A percentile compares a stretch with the other conserved stretches of the same genome.
These are phyloP conservation scores for Boletus rubescentipes DNA, from an alignment of 768 basidiomycete genomes.

Conservation along the genomic window DNA sequence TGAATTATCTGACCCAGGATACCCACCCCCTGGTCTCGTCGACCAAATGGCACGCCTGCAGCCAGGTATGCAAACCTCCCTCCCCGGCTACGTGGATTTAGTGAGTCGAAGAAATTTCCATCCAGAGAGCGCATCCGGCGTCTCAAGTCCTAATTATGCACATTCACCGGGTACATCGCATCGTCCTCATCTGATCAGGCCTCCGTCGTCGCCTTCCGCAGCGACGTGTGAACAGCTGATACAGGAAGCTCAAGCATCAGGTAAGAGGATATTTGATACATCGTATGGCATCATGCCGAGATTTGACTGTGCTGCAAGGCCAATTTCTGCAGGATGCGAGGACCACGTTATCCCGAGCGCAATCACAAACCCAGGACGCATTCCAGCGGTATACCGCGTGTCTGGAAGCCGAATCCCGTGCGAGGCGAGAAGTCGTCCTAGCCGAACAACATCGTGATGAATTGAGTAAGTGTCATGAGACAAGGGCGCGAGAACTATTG, in stretches of 20 bases:
- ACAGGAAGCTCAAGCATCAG: slow-evolving; percentile 58
- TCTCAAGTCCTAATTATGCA: slow-evolving; percentile 32
- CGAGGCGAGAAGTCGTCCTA: slow-evolving; percentile 58
- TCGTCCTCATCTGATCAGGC: slow-evolving; percentile 39
- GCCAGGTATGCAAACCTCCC: slow-evolving; percentile 26
- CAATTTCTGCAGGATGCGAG: slow-evolving; percentile 64
- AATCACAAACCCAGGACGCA: slow-evolving; percentile 70
- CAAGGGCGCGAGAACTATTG: slow-evolving; percentile 12
- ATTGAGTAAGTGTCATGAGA: slow-evolving; percentile 35
- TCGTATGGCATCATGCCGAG: background rate
- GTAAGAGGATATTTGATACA: slow-evolving; percentile 38
- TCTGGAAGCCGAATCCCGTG: slow-evolving; percentile 65
- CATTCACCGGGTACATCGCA: slow-evolving; percentile 32
- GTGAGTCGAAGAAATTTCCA: slow-evolving; percentile 2
- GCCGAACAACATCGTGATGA: slow-evolving; percentile 74
- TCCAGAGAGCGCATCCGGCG: slow-evolving; percentile 29
- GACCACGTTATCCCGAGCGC: slow-evolving; percentile 57
- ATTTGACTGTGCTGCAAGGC: slow-evolving; percentile 37
- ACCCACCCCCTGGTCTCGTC: slow-evolving; percentile 28
- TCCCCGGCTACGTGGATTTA: background rate
- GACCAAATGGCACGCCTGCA: slow-evolving; percentile 37
- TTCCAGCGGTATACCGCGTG: slow-evolving; percentile 69
- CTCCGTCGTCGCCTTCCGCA: slow-evolving; percentile 51
- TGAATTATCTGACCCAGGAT: slow-evolving; percentile 35
- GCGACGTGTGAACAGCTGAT: slow-evolving; percentile 52